A percentile compares a stretch with the other conserved stretches of the same genome.
phyloP scores from a whole-genome alignment of 495 filamentous ascomycete species.

The Xylaria curta region DNA sequence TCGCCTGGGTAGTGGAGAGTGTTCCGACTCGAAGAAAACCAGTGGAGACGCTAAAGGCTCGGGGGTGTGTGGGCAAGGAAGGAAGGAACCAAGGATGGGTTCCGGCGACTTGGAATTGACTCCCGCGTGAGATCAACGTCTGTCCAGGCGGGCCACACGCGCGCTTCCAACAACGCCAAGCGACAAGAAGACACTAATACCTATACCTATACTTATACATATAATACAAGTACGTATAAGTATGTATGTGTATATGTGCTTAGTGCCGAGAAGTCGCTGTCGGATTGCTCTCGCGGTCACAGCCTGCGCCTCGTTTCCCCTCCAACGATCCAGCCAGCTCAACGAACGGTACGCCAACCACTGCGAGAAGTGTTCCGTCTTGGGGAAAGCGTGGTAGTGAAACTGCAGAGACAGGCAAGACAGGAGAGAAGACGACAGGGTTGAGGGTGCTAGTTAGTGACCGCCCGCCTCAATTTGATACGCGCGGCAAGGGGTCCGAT shows the following conservation, averaged over 20 bases:
- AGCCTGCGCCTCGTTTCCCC: slow-evolving; percentile 1
- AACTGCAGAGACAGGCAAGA: slow-evolving; percentile 6
- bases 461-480: background rate
- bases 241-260: too few species aligned
- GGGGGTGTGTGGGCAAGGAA: slow-evolving; percentile 25
- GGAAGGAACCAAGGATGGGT: slow-evolving; percentile 29
- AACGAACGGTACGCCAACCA: slow-evolving; percentile 10
- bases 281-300: background rate
- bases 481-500: background rate
- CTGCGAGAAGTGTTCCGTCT: slow-evolving; percentile 17
- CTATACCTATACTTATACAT: too few species aligned
- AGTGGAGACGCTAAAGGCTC: slow-evolving; percentile 40
- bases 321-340: background rate
- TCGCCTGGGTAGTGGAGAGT: slow-evolving; percentile 22
- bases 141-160: slow-evolving; percentile 7
- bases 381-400: slow-evolving; percentile 3
- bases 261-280: background rate
- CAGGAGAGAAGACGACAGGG: slow-evolving; percentile 1
- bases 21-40: slow-evolving; percentile 20
- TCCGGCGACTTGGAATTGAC: slow-evolving; percentile 36
- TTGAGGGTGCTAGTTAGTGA: slow-evolving; percentile 6
- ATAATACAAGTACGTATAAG: too few species aligned
- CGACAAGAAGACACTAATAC: background rate
- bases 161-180: background rate
- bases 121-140: slow-evolving; percentile 12